These are phyloP conservation scores for Hypoxylon sp. DNA, from an alignment of 2,329 filamentous ascomycete genomes.

Conservation along the genomic window DNA sequence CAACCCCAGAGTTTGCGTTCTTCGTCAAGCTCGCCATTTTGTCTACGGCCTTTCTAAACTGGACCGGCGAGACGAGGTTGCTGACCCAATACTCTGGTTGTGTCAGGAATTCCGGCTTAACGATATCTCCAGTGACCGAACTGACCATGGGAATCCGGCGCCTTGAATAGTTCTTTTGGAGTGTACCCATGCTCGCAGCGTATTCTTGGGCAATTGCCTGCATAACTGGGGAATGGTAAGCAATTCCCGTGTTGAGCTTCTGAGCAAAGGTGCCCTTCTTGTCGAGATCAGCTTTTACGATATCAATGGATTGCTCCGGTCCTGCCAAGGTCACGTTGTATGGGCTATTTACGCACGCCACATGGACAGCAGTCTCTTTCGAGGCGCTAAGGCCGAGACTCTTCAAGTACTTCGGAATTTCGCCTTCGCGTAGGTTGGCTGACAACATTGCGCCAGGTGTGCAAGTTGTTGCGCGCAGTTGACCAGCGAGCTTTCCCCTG, in stretches of 20 bases:
- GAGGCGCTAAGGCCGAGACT: too few species aligned
- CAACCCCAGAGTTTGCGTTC: too few species aligned
- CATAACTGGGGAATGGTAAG: conserved; percentile 49
- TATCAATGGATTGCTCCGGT: conserved; percentile 40
- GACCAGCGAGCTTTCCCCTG: conserved; percentile 49
- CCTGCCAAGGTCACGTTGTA: conserved; percentile 50
- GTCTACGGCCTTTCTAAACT: too few species aligned
- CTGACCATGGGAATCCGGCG: background rate
- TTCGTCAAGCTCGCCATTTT: too few species aligned
- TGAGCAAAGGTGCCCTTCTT: conserved; percentile 47
- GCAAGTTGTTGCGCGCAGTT: conserved; percentile 21
- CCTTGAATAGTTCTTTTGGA: background rate
- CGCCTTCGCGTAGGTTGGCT: conserved; percentile 42
- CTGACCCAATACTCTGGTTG: too few species aligned
- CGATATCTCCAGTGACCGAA: background rate
- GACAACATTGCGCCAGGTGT: conserved; percentile 49
- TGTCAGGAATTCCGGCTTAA: too few species aligned
- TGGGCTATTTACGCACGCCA: conserved; percentile 53
- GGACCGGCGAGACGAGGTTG: too few species aligned
- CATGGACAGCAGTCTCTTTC: conserved; percentile 11
- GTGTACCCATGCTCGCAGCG: background rate
- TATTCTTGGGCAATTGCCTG: conserved; percentile 42
- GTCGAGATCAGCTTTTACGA: conserved; percentile 43
- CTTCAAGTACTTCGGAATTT: conserved; percentile 42
- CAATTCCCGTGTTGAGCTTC: conserved; percentile 49